Evolutionary conservation across 495 filamentous ascomycete genomes (phyloP), one percentile per base, ranked within the genome.

Genomic region (Lasiosphaeria hispida): DNA sequence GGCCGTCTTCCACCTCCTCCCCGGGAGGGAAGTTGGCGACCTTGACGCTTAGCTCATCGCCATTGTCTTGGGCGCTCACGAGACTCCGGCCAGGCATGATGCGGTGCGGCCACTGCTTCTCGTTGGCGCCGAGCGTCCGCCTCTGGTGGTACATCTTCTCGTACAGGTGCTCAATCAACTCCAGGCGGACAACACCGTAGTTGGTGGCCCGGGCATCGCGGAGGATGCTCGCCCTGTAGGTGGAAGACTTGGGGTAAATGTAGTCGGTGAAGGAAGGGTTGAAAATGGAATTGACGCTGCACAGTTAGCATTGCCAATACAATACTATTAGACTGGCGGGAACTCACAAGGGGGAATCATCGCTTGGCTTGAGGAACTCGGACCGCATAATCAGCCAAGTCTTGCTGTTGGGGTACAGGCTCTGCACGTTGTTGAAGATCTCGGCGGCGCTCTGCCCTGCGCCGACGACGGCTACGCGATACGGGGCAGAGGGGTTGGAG

Each of bases 261-360:
- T 72, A 74, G 61, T 96, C 87, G 7, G 95, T 85, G 23, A 85
- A 85, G 40, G 86, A 82, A 3, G 93, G 92, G 70, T 97, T 88
- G 78, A 98, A 98, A 62, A 97, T 87, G 63, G 93, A 92, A 71
- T 98, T 98, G 54, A 98, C 91, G 63, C 92, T 96, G 62, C 0
- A 43, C 17, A 30, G 48, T 30, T 15, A 33, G 44, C 11, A 17
- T 14, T 18, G 3, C 15, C 3, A 23, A 2, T 10, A 14, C 0
- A 52, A n/a, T 38, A 7, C 19, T 7, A 17, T 11, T 33, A 48
- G 13, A 35, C 39, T 11, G 30, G 39, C n/a, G 34, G 7, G 8
- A 3, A 81, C 87, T 73, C 76, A 95, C 90, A 97, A 97, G 15
- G 93, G 93, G 48, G 90, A 94, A 66, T 98, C 93, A 62, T 98